A percentile compares a stretch with the other conserved stretches of the same genome.
Conservation (phyloP, 805 yeast genomes). For the Saccharomycopsis sp. region DNA sequence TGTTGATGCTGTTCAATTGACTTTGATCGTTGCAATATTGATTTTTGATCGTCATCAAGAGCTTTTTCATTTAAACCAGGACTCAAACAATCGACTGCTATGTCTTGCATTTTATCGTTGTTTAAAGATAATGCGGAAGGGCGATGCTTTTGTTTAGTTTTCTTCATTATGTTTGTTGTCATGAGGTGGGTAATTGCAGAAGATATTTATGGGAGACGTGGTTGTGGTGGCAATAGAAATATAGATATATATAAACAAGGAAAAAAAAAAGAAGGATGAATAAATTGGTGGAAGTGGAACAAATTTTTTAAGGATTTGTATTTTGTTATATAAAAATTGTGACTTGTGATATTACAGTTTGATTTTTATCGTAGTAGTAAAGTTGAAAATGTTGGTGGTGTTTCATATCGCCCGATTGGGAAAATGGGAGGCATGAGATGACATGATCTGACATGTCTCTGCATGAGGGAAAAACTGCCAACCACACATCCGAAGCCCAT, state of each 20-base stretch:
- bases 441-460: no score
- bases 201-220: no score
- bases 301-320: no score
- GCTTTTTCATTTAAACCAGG: slow-evolving; percentile 16
- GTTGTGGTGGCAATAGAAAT: no score
- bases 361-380: background rate
- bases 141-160: slow-evolving; percentile 17
- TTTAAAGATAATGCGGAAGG: slow-evolving; percentile 19
- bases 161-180: no score
- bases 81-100: slow-evolving; percentile 20
- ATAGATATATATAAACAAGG: no score
- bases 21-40: slow-evolving; percentile 15
- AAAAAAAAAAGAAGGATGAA: no score
- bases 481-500: no score
- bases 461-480: no score
- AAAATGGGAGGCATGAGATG: no score
- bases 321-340: background rate
- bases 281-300: no score
- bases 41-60: slow-evolving; percentile 14
- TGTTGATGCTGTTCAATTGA: slow-evolving; percentile 19
- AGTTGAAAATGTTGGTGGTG: background rate
- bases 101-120: slow-evolving; percentile 15
- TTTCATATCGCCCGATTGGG: background rate
- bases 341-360: background rate
- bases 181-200: no score